Evolutionary conservation across 345 rosid species (phyloP).

Genomic region (Arabis alpina): DNA sequence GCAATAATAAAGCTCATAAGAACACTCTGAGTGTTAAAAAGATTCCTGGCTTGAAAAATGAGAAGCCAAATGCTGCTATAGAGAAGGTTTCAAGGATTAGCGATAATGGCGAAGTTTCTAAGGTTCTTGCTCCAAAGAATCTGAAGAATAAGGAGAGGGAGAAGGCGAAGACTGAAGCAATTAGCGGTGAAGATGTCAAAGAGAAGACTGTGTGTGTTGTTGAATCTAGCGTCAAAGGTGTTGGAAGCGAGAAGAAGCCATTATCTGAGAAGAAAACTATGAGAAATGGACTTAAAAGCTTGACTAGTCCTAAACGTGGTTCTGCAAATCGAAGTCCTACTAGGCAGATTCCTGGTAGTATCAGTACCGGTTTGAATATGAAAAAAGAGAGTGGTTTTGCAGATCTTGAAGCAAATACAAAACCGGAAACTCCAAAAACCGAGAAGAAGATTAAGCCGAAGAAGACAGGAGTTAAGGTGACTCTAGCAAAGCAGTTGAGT

Average conservation of each 20-base stretch:
- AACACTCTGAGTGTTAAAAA: slow-evolving; percentile 33
- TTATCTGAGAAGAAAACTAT: slow-evolving; percentile 43
- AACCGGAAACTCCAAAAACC: not conserved
- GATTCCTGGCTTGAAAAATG: slow-evolving; percentile 27
- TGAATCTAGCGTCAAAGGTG: slow-evolving; percentile 41
- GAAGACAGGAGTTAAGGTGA: slow-evolving; percentile 37
- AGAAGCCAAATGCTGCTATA: not conserved
- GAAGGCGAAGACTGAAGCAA: slow-evolving; percentile 31
- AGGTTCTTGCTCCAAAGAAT: slow-evolving; percentile 35
- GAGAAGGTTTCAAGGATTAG: slow-evolving; percentile 37
- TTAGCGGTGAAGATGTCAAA: slow-evolving; percentile 36
- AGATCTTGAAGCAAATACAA: slow-evolving; percentile 18
- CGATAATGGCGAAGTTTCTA: slow-evolving; percentile 11
- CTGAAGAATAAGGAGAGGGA: slow-evolving; percentile 10
- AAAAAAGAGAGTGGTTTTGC: slow-evolving; percentile 25
- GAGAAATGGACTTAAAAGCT: slow-evolving; percentile 4
- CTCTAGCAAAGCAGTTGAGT: slow-evolving; percentile 38
- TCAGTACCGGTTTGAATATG: slow-evolving; percentile 29
- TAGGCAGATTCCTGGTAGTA: slow-evolving; percentile 23
- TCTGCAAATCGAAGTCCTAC: slow-evolving; percentile 20
- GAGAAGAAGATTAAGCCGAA: slow-evolving; percentile 39
- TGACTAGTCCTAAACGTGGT: slow-evolving; percentile 18
- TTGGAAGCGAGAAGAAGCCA: slow-evolving; percentile 11
- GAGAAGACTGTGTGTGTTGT: slow-evolving; percentile 56
- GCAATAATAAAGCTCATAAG: slow-evolving; percentile 32